Base-by-base conservation (phyloP, 2,329 filamentous ascomycete species). In the Sporothrix luriei region DNA sequence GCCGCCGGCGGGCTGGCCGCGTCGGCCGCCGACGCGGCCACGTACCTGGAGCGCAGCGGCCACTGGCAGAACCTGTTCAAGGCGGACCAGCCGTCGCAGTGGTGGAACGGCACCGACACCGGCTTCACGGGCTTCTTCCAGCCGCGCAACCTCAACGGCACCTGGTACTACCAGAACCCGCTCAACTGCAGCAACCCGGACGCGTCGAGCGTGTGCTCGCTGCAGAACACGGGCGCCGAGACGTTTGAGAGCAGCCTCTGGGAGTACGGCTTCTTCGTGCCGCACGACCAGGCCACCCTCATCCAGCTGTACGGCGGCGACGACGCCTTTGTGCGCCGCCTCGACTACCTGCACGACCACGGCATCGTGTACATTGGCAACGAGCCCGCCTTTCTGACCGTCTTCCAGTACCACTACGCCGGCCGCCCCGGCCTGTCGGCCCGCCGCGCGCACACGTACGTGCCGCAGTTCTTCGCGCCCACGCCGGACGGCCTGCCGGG, bases 201-300 rank as follows among this genome's bases (percentile, higher is more conserved):
- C 66, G 80, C 81, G 13, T 81, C 80, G 49, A 88, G 84, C 1
- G 68, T 62, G 49, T 92, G 90, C 77, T 85, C 83, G 3, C 83
- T 89, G 0, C 81, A 90, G 54, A 82, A 86, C 71, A 85, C 82
- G 1, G 88, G 85, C 0, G 83, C 85, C 7, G 90, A 93, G 77
- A 92, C 90, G 0, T 93, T 90, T 73, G 91, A 93, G 76, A 88
- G 86, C 55, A 89, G 86, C 71, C 81, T 86, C 1, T 93, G 90
- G 90, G 85, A 92, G 69, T 93, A 93, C 75, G 87, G 86, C 19
- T 93, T 91, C 74, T 86, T 83, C 70, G 84, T 86, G 3, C 85
- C 85, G 0, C 85, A 87, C 75, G 82, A 85, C 71, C 83, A 84
- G 71, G 82, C 78, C 1, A 78, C 80, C 0, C 80, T 92, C 0